A percentile compares a stretch with the other conserved stretches of the same genome.
These are phyloP conservation scores for Pholiota adiposa DNA, from an alignment of 1,284 basidiomycete genomes.

Conservation along the genomic window DNA sequence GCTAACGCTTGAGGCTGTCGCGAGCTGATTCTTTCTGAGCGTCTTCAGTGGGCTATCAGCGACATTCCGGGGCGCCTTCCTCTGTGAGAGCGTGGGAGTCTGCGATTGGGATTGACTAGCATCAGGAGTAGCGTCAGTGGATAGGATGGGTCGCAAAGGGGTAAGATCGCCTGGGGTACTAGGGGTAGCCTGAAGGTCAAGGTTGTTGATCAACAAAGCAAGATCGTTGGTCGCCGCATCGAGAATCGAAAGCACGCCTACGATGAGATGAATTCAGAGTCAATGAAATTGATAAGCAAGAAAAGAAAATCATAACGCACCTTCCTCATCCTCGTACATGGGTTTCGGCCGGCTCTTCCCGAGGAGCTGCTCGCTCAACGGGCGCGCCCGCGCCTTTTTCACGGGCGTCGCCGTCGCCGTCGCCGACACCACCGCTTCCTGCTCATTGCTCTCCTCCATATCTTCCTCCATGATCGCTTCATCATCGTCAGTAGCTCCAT, in stretches of 20 bases:
- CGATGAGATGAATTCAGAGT: not conserved
- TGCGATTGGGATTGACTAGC: slow-evolving; percentile 37
- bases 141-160: slow-evolving; percentile 32
- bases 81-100: slow-evolving; percentile 28
- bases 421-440: not conserved
- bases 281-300: slow-evolving; percentile 6
- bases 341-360: slow-evolving; percentile 50
- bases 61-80: slow-evolving; percentile 14
- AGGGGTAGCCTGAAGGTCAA: slow-evolving; percentile 78
- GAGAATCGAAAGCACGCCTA: slow-evolving; percentile 69
- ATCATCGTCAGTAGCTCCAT: slow-evolving; percentile 35
- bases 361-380: slow-evolving; percentile 68
- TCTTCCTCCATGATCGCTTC: slow-evolving; percentile 22
- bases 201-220: slow-evolving; percentile 71
- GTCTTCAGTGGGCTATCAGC: slow-evolving; percentile 36
- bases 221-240: slow-evolving; percentile 80
- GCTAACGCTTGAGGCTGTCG: slow-evolving; percentile 32
- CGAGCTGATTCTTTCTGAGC: slow-evolving; percentile 1
- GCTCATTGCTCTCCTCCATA: slow-evolving; percentile 1
- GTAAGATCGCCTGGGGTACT: slow-evolving; percentile 50
- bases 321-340: slow-evolving; percentile 58
- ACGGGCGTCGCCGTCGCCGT: slow-evolving; percentile 54
- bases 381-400: slow-evolving; percentile 55
- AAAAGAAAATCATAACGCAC: slow-evolving; percentile 30
- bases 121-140: slow-evolving; percentile 2